phyloP scores from a whole-genome alignment of 2,329 filamentous ascomycete genomes.

The Beauveria sp. region DNA sequence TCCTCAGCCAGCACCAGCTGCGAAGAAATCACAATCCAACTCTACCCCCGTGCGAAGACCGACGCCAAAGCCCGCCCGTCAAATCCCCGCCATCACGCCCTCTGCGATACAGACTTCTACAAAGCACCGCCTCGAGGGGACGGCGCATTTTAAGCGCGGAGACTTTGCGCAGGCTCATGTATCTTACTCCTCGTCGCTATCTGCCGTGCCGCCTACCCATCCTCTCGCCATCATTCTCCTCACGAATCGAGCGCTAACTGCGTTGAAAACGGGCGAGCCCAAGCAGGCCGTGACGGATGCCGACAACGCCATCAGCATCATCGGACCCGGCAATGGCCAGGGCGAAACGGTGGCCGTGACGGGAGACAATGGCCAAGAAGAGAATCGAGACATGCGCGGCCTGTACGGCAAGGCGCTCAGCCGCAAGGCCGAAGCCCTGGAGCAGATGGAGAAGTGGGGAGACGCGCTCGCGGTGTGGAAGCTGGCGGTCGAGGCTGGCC shows the following conservation, averaged over 20 bases:
- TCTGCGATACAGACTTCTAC: conserved; percentile 67
- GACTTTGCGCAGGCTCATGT: conserved; percentile 83
- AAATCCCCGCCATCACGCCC: conserved; percentile 60
- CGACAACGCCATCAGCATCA: conserved; percentile 69
- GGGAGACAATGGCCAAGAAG: conserved; percentile 46
- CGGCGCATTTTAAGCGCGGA: conserved; percentile 86
- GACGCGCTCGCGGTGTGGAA: conserved; percentile 80
- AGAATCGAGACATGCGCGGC: conserved; percentile 79
- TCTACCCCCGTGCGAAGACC: conserved; percentile 31
- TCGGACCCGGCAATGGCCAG: conserved; percentile 71
- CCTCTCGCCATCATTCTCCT: conserved; percentile 83
- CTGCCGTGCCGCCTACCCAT: conserved; percentile 67
- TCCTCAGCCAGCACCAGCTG: conserved; percentile 28
- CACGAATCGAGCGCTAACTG: conserved; percentile 84
- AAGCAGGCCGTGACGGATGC: conserved; percentile 82
- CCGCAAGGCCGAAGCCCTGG: conserved; percentile 90
- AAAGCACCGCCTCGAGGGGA: conserved; percentile 71
- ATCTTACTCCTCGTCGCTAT: conserved; percentile 71
- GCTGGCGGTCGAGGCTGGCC: conserved; percentile 71
- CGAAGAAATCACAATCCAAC: conserved; percentile 20
- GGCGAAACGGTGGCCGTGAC: conserved; percentile 69
- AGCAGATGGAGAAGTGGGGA: conserved; percentile 89
- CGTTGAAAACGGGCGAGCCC: conserved; percentile 84
- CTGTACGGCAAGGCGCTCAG: conserved; percentile 90
- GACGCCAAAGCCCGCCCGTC: conserved; percentile 44